Base-by-base conservation (phyloP, 164 flowering plant species). In the Liriodendron chinense region DNA sequence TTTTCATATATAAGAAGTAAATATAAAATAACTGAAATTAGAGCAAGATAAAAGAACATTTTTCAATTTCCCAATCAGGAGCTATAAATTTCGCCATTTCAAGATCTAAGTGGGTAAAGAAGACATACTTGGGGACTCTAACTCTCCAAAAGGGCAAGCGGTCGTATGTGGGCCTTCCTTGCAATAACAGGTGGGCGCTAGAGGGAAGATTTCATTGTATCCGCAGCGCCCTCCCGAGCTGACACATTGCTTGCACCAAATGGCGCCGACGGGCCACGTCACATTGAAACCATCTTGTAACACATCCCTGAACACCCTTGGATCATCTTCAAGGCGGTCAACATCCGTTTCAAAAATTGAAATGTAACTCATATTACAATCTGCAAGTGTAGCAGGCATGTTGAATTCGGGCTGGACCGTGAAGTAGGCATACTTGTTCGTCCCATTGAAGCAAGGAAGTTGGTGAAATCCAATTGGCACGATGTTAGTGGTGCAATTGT, bases 151-250 rank as follows among this genome's bases (percentile, higher is more conserved):
- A n/a, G 48, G 48, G 28, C 69, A 66, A 0, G 9, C 16, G 20
- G 10, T 2, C 43, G 6, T 1, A 6, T 66, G 48, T 34, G 9
- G 6, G 14, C 21, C 69, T 7, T 66, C 69, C 0, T 6, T 26
- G 25, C 83, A 77, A 74, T 77, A 74, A 47, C 83, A 80, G 18
- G 50, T 66, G 6, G 68, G 25, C 4, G n/a, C 43, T 0, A 9
- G 0, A 12, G 9, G 9, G 8, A 7, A 20, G 21, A 26, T 3
- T 22, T 74, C 24, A 64, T 20, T 28, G 43, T 0, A 66, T n/a
- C 80, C 80, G 28, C 83, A 80, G 1, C 18, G 28, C 68, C 83
- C 83, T 20, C 74, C 65, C 1, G 78, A 66, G 7, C 12, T 5
- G 57, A 1, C 59, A 56, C 83, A 80, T 1, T 2, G 9, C 7